Base-by-base conservation (phyloP, 768 basidiomycete genomes). In the Podaxis rugospora region DNA sequence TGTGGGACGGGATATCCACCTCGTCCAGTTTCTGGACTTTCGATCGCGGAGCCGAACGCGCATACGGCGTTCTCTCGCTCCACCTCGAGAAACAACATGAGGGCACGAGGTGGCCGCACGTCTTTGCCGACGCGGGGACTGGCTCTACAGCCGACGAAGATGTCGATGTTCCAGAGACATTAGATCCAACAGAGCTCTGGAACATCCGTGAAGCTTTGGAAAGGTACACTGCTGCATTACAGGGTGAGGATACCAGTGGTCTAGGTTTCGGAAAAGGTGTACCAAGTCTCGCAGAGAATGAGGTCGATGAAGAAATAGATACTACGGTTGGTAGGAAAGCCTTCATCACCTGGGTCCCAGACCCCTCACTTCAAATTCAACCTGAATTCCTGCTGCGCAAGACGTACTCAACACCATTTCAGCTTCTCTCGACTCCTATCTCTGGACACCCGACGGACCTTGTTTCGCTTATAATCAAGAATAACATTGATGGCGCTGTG, bases 21-120 rank as follows among this genome's bases (percentile, higher is more conserved):
- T 82, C 87, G 2, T 81, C 88, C n/a, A 91, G 92, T 68, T 86
- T 92, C 67, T 99, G 94, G 95, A 95, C 93, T 4, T 96, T 89
- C 84, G 94, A 97, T 66, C 81, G 86, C 16, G 86, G 88, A 63
- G 91, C 85, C 4, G 85, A 86, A 53, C 80, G 80, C 60, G 68
- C 83, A 11, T 87, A 83, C 66, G 90, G 90, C 1, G 63, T 92
- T 35, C 80, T 98, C 65, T 86, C 90, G 0, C 73, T 98, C 18
- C 90, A 97, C 68, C 78, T 98, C 57, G 90, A 94, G 71, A 98
- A 98, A 74, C 80, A 81, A 63, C 82, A 93, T 70, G 87, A 89
- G 62, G 89, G 86, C 5, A 89, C 88, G 32, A 85, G 87, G 66
- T 99, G 96, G 96, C 78, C 87, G 55, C 88, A 92, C 51, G 82